phyloP scores from a whole-genome alignment of 1,284 basidiomycete genomes.

The Takashimella koratensis region DNA sequence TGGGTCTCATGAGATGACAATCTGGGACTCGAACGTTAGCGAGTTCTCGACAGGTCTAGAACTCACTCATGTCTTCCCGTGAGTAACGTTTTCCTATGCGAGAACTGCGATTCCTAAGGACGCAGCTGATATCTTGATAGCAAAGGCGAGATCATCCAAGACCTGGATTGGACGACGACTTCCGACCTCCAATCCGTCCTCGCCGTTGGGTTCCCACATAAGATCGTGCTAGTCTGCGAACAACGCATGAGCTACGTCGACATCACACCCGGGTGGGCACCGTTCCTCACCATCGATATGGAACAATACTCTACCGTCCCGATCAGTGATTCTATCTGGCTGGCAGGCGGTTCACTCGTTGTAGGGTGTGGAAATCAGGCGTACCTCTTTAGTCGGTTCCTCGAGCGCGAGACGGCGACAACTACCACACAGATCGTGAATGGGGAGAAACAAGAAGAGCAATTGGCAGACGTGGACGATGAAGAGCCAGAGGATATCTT shows the following conservation, averaged over 20 bases:
- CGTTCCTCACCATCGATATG: conserved; percentile 68
- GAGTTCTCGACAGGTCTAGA: conserved; percentile 88
- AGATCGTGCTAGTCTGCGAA: conserved; percentile 76
- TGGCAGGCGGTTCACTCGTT: conserved; percentile 71
- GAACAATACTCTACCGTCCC: conserved; percentile 67
- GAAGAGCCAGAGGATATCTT: conserved; percentile 58
- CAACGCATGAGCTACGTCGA: conserved; percentile 86
- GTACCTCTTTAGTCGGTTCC: conserved; percentile 57
- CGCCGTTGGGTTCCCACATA: conserved; percentile 74
- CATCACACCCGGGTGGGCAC: conserved; percentile 71
- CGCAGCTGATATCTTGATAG: conserved; percentile 7
- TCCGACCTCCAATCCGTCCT: conserved; percentile 82
- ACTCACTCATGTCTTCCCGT: conserved; percentile 63
- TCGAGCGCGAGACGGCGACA: conserved; percentile 51
- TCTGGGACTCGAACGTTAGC: conserved; percentile 92
- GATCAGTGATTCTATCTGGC: conserved; percentile 83
- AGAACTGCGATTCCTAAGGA: not conserved
- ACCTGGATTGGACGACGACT: conserved; percentile 88
- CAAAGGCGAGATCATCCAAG: conserved; percentile 60
- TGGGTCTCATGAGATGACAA: conserved; percentile 69
- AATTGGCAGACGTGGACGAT: conserved; percentile 13
- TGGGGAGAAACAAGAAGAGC: not conserved
- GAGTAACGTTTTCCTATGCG: conserved; percentile 14
- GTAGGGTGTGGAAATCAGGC: conserved; percentile 65
- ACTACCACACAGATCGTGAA: conserved; percentile 37